phyloP scores from a whole-genome alignment of 192 early-diverging fungal species.

The Podila minutissima region DNA sequence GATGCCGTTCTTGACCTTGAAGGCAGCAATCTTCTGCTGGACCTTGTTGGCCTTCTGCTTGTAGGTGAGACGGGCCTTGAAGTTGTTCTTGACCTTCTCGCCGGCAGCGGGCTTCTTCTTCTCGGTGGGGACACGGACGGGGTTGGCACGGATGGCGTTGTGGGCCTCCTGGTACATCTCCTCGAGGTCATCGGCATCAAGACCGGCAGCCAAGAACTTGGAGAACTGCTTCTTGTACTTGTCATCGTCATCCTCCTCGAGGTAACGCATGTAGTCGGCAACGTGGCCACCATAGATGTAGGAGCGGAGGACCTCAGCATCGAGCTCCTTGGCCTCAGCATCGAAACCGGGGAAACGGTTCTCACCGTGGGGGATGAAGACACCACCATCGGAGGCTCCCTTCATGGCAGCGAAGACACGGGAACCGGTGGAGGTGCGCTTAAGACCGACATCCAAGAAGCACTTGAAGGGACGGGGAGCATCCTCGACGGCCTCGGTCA shows the following conservation, averaged over 20 bases:
- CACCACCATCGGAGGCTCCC: conserved; percentile 99
- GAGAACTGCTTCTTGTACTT: conserved; percentile 96
- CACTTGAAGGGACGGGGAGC: conserved; percentile 98
- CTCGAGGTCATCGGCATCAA: conserved; percentile 92
- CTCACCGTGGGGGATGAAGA: conserved; percentile 96
- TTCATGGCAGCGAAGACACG: conserved; percentile 98
- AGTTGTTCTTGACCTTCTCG: conserved; percentile 79
- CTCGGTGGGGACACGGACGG: conserved; percentile 71
- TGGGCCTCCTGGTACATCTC: conserved; percentile 95
- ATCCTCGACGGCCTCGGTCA: conserved; percentile 91
- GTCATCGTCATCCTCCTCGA: conserved; percentile 99
- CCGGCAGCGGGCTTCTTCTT: conserved; percentile 76
- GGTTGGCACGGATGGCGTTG: conserved; percentile 94
- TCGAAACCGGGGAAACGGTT: conserved; percentile 98
- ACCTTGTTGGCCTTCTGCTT: conserved; percentile 92
- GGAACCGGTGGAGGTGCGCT: conserved; percentile 97
- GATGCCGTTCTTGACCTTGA: conserved; percentile 62
- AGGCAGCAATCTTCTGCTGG: conserved; percentile 90
- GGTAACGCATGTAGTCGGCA: conserved; percentile 97
- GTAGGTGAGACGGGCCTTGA: conserved; percentile 79
- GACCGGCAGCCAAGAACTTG: conserved; percentile 88
- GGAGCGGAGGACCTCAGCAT: conserved; percentile 90
- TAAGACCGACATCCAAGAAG: conserved; percentile 97
- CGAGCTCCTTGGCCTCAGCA: conserved; percentile 84
- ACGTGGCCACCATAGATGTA: conserved; percentile 99